Evolutionary conservation across 2,329 filamentous ascomycete genomes (phyloP), one percentile per base, ranked within the genome.

Genomic region (Myriosclerotinia scirpicola): DNA sequence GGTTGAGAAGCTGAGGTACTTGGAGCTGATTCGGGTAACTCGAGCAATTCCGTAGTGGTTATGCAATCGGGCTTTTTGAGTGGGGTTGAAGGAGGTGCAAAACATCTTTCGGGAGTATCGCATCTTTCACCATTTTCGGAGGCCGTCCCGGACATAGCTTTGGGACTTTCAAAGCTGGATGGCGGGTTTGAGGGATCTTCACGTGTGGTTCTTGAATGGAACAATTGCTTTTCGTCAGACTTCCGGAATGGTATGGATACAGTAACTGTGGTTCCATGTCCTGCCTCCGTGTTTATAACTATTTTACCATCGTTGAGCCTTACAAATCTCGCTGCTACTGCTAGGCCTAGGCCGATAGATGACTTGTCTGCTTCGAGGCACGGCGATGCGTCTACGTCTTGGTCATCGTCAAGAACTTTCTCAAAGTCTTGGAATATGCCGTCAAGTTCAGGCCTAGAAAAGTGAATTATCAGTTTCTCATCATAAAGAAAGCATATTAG

Each of bases 401-500:
- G 76, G 0, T 76, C 78, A 60, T 84, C 82, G 0, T 77, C 80
- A 63, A 79, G 81, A 14, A 89, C 83, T 72, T 88, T 83, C 69
- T 88, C 85, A 4, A 87, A 76, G 54, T 87, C 85, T 60, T 81
- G 80, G 69, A 87, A 87, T 1, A 86, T 76, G 4, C 83, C 80
- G 73, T 90, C 84, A 0, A 87, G 75, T 67, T 81, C 85, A 79
- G 48, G 76, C 79, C 66, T 85, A 78, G 68, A 93, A 90, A 84
- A 96, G 79, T 81, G 92, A 44, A 79, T 76, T 0, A 92, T 92
- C 0, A 91, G 91, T 74, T 97, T 93, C 46, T 90, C 81, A 0
- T 96, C 83, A 1, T 85, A 84, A 63, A 1, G 95, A 84, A 71
- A 96, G 91, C 1, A 96, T 79, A 2, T 87, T 85, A 0, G 85